These are phyloP conservation scores for Neostapfia colusana DNA, from an alignment of 176 grass and related monocot genomes.

Conservation along the genomic window DNA sequence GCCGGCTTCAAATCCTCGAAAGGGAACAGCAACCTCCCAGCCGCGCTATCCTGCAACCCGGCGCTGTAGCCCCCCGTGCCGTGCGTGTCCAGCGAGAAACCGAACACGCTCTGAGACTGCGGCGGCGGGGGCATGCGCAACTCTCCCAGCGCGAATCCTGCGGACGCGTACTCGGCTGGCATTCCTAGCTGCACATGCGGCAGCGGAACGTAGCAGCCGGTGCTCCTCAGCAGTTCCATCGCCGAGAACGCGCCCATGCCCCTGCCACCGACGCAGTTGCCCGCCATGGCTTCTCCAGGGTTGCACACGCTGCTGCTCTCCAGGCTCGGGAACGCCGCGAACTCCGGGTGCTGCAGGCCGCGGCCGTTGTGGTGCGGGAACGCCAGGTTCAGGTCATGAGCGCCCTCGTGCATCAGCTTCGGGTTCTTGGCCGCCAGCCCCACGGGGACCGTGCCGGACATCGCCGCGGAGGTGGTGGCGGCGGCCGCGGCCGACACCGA, in stretches of 20 bases:
- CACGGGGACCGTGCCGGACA: conserved; percentile 37
- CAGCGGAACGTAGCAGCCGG: conserved; percentile 60
- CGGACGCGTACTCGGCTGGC: conserved; percentile 55
- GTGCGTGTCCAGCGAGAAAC: conserved; percentile 67
- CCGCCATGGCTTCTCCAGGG: conserved; percentile 16
- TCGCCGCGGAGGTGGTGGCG: conserved; percentile 36
- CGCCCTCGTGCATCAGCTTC: conserved; percentile 68
- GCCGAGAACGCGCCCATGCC: conserved; percentile 64
- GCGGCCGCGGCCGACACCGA: conserved; percentile 43
- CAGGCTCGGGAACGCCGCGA: conserved; percentile 64
- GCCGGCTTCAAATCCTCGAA: conserved; percentile 81
- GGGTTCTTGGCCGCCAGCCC: conserved; percentile 53
- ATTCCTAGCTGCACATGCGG: conserved; percentile 55
- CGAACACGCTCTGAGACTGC: conserved; percentile 45
- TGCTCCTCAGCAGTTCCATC: conserved; percentile 83
- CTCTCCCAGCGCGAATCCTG: conserved; percentile 60
- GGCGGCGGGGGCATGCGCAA: conserved; percentile 51
- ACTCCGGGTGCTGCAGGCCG: conserved; percentile 52
- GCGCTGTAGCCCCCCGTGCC: conserved; percentile 33
- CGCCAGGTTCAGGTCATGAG: conserved; percentile 78
- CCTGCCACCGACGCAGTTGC: conserved; percentile 28
- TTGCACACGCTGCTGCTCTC: conserved; percentile 65
- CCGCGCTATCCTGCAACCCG: conserved; percentile 53
- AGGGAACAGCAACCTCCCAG: conserved; percentile 70
- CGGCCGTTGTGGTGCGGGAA: conserved; percentile 65